Percentiles rank a stretch among this genome's conserved stretches.
Conservation (phyloP, 2,329 filamentous ascomycete species). For the Trichoderma brevicompactum region DNA sequence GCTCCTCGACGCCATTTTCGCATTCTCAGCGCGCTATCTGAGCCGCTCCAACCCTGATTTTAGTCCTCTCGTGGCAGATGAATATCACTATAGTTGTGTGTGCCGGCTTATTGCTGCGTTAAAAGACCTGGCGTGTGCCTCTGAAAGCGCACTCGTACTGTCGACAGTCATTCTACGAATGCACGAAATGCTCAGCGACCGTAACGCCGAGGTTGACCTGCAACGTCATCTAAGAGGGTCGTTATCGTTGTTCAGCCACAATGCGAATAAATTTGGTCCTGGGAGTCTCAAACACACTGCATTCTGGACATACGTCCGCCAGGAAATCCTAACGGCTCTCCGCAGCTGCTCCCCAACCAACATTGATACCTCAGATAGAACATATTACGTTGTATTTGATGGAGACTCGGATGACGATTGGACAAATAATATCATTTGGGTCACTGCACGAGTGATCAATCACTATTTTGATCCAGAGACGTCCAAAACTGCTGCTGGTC, state of each 20-base stretch:
- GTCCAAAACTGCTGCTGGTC: background rate
- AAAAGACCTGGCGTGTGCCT: conserved; percentile 19
- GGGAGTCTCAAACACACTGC: conserved; percentile 23
- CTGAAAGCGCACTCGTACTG: conserved; percentile 22
- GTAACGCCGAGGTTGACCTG: conserved; percentile 8
- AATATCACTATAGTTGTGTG: conserved; percentile 24
- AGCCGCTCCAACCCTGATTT: conserved; percentile 4
- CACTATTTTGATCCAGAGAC: conserved; percentile 5
- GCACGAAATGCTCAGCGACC: conserved; percentile 24
- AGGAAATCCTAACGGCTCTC: conserved; percentile 24
- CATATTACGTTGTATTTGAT: conserved; percentile 19
- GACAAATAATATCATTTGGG: conserved; percentile 26
- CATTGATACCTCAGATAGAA: conserved; percentile 20
- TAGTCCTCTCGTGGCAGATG: conserved; percentile 6
- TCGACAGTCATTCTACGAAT: conserved; percentile 27
- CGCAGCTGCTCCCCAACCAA: conserved; percentile 22
- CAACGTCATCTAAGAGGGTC: conserved; percentile 22
- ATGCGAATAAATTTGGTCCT: conserved; percentile 17
- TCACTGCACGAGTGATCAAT: conserved; percentile 25
- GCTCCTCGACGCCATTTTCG: conserved; percentile 26
- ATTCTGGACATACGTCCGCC: conserved; percentile 28
- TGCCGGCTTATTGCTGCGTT: conserved; percentile 20
- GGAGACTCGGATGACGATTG: conserved; percentile 24
- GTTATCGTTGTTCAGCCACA: conserved; percentile 18
- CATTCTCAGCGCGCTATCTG: conserved; percentile 21